Evolutionary conservation across 257 asterid species (phyloP), one percentile per base, ranked within the genome.

Genomic region (Solanum ossicruentum): DNA sequence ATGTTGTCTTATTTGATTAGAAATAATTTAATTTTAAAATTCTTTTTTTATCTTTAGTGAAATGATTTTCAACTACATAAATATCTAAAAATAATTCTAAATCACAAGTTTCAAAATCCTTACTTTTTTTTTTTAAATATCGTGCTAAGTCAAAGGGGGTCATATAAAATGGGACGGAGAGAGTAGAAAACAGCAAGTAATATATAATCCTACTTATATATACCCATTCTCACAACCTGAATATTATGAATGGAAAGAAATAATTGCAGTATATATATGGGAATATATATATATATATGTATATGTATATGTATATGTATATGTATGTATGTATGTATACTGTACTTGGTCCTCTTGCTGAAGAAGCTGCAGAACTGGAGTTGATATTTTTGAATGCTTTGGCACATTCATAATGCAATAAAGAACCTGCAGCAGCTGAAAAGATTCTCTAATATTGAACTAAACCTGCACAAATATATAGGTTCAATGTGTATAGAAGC

Each of bases 271-370:
- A 67, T 67, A 11, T 61, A 69, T 52, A 71, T 26, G 17, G 26
- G 69, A 61, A 61, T n/a, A n/a, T n/a, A n/a, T n/a, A 61, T 5
- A 21, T 21, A 7, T 26, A 63, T 23, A 3, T 65, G 1, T 10
- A n/a, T 58, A 13, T 26, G 26, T 26, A 61, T 5, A 21, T 21
- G 3, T 26, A 63, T 23, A 3, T 65, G 1, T 10, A n/a, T 58
- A 13, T 26, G 26, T 26, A 26, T 26, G 26, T 26, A 26, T 28
- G 28, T 13, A 1, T 6, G 21, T 55, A 32, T 49, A 57, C 78
- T 10, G 16, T 82, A 87, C 89, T 85, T 86, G 86, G 28, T 87
- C 87, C 85, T 89, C 83, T 63, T 63, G 88, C 57, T 86, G 75
- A 55, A 82, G 18, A 6, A 88, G 85, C n/a, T 85, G 89, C 18